Base-by-base conservation (phyloP, 106 monocot species). In the Gastrodia elata region DNA sequence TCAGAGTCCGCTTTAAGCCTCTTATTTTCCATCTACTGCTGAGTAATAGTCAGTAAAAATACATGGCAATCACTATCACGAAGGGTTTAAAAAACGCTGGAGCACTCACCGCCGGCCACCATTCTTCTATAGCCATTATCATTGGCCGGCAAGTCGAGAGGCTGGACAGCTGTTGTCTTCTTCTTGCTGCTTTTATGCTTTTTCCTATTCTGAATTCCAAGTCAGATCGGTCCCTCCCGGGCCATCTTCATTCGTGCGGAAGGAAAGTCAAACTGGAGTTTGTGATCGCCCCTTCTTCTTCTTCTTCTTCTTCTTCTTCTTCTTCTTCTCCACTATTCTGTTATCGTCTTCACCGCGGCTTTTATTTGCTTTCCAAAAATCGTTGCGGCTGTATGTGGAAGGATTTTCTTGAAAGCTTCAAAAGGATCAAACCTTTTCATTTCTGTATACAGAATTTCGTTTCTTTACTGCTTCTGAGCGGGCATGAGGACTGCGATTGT, bases 41-140 rank as follows among this genome's bases (percentile, higher is more conserved):
- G n/a, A n/a, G n/a, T n/a, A n/a, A n/a, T n/a, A n/a, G 6, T 22
- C 52, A n/a, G 52, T 22, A 5, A 61, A 59, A 61, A 61, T 61
- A 27, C 61, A 61, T 30, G 30, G 13, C 32, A 61, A 61, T 61
- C 61, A 32, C 61, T 61, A 32, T 61, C 61, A 61, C 32, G 61
- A 61, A 61, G 22, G 61, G 28, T 33, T 61, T 32, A 61, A 61
- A 61, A 30, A 7, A 32, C 30, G 28, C 61, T 9, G 61, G 61
- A 61, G 61, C 61, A 32, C 22, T 22, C 11, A 61, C 30, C 61
- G 61, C 61, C 61, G 61, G 61, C 61, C 2, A 22, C 52, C 24
- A 3, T 0, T 52, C 22, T 52, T 30, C 11, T 32, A 61, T 61
- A 32, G 3, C 61, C 61, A 30, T 61, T 32, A 61, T 61, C 61